Base-by-base conservation (phyloP, 108 stramenopile genomes). In the Stephanodiscus triporus region DNA sequence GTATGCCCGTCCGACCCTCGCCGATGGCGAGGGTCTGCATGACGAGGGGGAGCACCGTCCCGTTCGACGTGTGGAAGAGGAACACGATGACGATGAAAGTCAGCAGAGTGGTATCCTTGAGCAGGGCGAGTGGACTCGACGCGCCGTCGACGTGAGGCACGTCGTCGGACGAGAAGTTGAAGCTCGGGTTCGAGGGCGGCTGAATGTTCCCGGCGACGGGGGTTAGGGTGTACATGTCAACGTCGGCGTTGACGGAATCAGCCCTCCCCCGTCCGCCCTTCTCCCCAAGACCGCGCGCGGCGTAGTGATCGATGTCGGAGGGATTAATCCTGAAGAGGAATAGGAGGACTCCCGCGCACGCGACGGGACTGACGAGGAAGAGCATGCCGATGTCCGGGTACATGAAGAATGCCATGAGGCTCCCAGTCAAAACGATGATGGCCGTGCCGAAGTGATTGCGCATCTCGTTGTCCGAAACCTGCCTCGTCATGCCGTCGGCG, bases 371-470 rank as follows among this genome's bases (percentile, higher is more conserved):
- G 54, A 95, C 94, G 36, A 91, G 43, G 60, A 95, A 95, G 10
- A 95, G 62, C 23, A 75, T 30, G 11, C 91, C 89, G 53, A 95
- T 89, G 53, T 87, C 70, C 45, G 91, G 94, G 63, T 91, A 95
- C 62, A 91, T 76, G 27, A 66, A 68, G 66, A 81, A 90, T 9
- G 90, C 94, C 61, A 92, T 68, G 43, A 95, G 55, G 14, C 81
- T 83, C 38, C 90, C 88, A 57, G 66, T 76, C 51, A 88, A 54
- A 36, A 95, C 94, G 60, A 95, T 87, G 48, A 95, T 89, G 53
- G 91, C 91, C 29, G 94, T 95, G 47, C 94, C 94, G 63, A 91
- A 80, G 82, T 95, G 94, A 68, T 93, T 95, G 86, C 91, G 89
- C 91, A 92, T 92, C 72, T 95, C 94, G 72, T 95, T 95, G 47